phyloP scores from a whole-genome alignment of 129 eudicot species.

The Heracleum sosnowskyi region DNA sequence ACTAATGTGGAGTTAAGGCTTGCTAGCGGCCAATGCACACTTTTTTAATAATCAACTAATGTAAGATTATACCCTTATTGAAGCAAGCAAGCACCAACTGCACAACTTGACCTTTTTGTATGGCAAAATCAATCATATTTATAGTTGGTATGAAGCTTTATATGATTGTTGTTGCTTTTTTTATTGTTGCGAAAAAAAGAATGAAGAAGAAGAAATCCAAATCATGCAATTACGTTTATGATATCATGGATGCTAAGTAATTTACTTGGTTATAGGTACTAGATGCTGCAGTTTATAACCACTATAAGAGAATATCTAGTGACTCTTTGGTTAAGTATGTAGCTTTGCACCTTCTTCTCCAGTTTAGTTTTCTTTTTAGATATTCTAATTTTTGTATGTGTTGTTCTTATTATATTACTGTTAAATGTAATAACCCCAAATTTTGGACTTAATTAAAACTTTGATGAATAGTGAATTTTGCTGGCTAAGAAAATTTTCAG shows the following conservation, averaged over 20 bases:
- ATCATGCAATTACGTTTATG: background rate
- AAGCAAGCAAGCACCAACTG: background rate
- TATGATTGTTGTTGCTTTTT: background rate
- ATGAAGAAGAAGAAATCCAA: background rate
- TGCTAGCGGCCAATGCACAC: background rate
- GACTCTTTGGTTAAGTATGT: slow-evolving; percentile 35
- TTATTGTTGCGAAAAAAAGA: background rate
- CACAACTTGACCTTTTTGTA: background rate
- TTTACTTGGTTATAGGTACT: slow-evolving; percentile 24
- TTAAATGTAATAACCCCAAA: no score
- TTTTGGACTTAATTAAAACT: no score
- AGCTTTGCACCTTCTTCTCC: background rate
- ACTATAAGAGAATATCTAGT: slow-evolving; percentile 45
- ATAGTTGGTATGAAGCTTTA: background rate
- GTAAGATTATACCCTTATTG: background rate
- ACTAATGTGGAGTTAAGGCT: no score
- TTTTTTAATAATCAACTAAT: no score
- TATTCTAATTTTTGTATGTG: background rate
- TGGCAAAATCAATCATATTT: background rate
- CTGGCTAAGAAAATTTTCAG: no score
- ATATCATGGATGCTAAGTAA: background rate
- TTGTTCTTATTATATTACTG: no score
- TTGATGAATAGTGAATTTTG: no score
- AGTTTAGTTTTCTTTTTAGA: background rate
- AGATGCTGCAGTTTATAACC: slow-evolving; percentile 46